phyloP scores from a whole-genome alignment of 2,329 filamentous ascomycete species.

The Hypoxylon rubiginosum region DNA sequence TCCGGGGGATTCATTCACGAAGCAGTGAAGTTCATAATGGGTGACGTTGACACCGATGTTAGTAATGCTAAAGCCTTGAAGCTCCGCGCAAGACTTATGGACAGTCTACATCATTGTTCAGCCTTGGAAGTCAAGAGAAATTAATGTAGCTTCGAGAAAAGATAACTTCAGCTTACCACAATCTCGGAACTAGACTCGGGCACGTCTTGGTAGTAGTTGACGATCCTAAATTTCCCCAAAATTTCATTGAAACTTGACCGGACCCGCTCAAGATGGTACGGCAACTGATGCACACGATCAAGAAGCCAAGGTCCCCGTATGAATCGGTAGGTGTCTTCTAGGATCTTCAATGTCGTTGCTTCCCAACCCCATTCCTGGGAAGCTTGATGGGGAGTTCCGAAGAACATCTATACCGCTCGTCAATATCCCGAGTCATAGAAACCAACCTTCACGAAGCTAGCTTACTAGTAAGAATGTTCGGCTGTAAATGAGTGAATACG shows the following conservation, averaged over 20 bases:
- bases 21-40: slow-evolving; percentile 19
- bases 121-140: not conserved
- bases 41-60: slow-evolving; percentile 19
- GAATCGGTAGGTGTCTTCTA: slow-evolving; percentile 25
- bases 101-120: slow-evolving; percentile 20
- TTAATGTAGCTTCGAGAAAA: not conserved
- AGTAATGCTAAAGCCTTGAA: slow-evolving; percentile 19
- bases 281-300: slow-evolving; percentile 19
- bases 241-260: slow-evolving; percentile 11
- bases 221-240: slow-evolving; percentile 17
- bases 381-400: slow-evolving; percentile 25
- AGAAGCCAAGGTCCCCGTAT: slow-evolving; percentile 24
- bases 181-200: slow-evolving; percentile 14
- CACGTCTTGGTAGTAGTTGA: slow-evolving; percentile 28
- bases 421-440: not conserved
- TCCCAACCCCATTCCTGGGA: slow-evolving; percentile 20
- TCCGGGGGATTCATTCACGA: slow-evolving; percentile 6
- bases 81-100: slow-evolving; percentile 22
- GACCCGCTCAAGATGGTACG: slow-evolving; percentile 6
- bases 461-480: slow-evolving; percentile 22
- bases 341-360: slow-evolving; percentile 11
- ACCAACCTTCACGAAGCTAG: not conserved
- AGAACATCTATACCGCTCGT: slow-evolving; percentile 11
- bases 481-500: slow-evolving; percentile 16
- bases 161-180: slow-evolving; percentile 6